Conservation (phyloP, 2,329 filamentous ascomycete species). For the Colletotrichum noveboracense region DNA sequence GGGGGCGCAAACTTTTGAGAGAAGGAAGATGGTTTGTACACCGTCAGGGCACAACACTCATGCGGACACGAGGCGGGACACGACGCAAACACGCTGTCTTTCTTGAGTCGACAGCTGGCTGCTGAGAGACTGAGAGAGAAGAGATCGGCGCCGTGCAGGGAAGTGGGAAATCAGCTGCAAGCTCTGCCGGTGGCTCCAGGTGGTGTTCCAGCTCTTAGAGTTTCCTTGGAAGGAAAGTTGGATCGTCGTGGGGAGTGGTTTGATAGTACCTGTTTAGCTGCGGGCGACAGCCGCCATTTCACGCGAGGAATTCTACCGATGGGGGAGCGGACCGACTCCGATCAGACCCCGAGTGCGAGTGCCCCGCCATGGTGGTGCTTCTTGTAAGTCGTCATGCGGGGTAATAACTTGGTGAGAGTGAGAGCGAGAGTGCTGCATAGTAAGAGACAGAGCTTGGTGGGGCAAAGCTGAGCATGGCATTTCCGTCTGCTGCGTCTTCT, state of each 20-base stretch:
- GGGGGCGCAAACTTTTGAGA: not conserved
- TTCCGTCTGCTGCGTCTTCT: not conserved
- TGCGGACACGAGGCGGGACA: not conserved
- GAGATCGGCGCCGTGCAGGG: not conserved
- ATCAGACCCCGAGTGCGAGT: not conserved
- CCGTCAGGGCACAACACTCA: not conserved
- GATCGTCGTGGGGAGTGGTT: not conserved
- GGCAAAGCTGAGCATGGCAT: not conserved
- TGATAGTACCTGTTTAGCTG: not conserved
- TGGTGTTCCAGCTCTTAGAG: not conserved
- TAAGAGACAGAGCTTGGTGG: not conserved
- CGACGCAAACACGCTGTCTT: not conserved
- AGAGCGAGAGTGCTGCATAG: not conserved
- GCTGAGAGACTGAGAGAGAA: not conserved
- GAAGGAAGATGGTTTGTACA: not conserved
- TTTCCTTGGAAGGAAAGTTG: not conserved
- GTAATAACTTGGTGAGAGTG: not conserved
- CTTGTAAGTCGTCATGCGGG: slow-evolving; percentile 13
- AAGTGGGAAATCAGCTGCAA: not conserved
- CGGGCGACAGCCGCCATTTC: not conserved
- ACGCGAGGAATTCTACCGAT: not conserved
- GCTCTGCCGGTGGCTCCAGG: not conserved
- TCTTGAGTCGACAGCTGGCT: not conserved
- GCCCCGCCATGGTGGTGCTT: slow-evolving; percentile 7
- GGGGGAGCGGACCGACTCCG: not conserved